Evolutionary conservation across 768 basidiomycete species (phyloP).

Genomic region (Trametes sanguinea): DNA sequence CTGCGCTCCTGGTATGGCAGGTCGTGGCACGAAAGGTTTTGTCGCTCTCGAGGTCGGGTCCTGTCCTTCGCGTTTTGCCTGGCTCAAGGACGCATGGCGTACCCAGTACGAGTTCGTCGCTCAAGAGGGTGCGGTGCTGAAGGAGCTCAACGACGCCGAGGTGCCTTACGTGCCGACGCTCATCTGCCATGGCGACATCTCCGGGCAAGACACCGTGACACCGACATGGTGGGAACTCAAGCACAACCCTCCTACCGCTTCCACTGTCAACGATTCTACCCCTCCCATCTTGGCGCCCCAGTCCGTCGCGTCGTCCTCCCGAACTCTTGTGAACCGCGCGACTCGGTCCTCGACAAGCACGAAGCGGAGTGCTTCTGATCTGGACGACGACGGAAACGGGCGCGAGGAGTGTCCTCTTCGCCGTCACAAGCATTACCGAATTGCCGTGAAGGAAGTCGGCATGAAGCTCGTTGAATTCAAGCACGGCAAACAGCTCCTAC

Average conservation of each 20-base stretch:
- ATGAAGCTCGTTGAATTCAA: neutral
- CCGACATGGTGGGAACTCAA: neutral
- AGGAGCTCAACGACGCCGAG: neutral
- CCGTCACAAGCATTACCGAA: constrained; percentile 4
- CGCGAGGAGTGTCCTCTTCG: neutral
- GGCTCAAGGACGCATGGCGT: constrained; percentile 18
- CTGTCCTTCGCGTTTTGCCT: no score
- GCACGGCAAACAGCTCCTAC: neutral
- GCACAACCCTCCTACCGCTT: neutral
- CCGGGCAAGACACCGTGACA: neutral
- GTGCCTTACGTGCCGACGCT: constrained; percentile 6
- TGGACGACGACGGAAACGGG: neutral
- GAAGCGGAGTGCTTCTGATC: no score
- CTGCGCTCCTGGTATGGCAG: no score
- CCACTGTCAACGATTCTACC: neutral
- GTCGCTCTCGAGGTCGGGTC: no score
- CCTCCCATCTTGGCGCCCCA: neutral
- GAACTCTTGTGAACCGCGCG: no score
- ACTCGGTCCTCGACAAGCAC: no score
- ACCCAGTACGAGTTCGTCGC: neutral
- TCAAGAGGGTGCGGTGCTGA: constrained; percentile 3
- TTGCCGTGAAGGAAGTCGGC: constrained; percentile 6
- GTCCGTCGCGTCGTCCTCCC: no score
- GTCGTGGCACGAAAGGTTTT: no score
- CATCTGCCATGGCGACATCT: constrained; percentile 10